Conservation (phyloP, 106 monocot species). For the Allium cepa region DNA sequence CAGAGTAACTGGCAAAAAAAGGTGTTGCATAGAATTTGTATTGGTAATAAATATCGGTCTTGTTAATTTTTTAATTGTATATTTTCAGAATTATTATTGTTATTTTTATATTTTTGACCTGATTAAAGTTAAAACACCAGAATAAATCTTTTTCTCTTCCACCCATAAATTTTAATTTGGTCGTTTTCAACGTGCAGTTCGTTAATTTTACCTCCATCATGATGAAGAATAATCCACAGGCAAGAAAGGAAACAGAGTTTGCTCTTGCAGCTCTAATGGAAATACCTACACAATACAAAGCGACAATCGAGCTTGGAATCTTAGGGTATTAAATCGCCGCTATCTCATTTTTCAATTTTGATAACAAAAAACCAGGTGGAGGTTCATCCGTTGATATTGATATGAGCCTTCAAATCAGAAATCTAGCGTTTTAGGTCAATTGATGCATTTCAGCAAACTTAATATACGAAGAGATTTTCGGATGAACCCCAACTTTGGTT, state of each 20-base stretch:
- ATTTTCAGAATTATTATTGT: not conserved
- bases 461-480: not conserved
- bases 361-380: not conserved
- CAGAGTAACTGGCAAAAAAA: conserved; percentile 23
- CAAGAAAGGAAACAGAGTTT: conserved; percentile 52
- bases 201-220: conserved; percentile 70
- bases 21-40: conserved; percentile 68
- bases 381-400: not conserved
- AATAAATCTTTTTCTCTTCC: not conserved
- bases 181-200: conserved; percentile 32
- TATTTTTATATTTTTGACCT: not conserved
- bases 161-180: not conserved
- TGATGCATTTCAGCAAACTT: not conserved
- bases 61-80: conserved; percentile 51
- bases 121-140: no score
- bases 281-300: conserved; percentile 62
- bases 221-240: conserved; percentile 29
- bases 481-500: not conserved
- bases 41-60: conserved; percentile 62
- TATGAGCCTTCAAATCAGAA: not conserved
- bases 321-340: conserved; percentile 32
- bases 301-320: conserved; percentile 52
- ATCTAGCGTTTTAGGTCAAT: not conserved
- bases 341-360: not conserved
- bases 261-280: conserved; percentile 68